Percentiles rank a stretch among this genome's conserved stretches.
Conservation (phyloP, 2,329 filamentous ascomycete genomes). For the Microsporum audouinii region DNA sequence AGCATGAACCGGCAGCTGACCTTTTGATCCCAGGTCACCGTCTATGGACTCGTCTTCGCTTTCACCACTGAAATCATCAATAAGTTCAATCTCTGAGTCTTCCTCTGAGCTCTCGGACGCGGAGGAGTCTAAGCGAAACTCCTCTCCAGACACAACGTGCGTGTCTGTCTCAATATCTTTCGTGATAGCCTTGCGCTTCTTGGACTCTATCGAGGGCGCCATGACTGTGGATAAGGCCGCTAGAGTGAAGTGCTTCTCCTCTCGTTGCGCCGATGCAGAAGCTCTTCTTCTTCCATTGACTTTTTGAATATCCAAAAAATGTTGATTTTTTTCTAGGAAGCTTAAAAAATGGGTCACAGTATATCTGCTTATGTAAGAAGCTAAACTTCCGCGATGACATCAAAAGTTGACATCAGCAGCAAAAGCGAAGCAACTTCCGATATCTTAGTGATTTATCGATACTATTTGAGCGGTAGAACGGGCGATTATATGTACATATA, state of each 20-base stretch:
- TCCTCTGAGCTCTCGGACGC: slow-evolving; percentile 33
- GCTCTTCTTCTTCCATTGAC: background rate
- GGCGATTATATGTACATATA: too few relatives aligned
- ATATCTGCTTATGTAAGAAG: background rate
- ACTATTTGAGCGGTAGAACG: too few relatives aligned
- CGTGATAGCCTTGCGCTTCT: slow-evolving; percentile 56
- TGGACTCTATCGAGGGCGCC: slow-evolving; percentile 31
- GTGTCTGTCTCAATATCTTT: slow-evolving; percentile 41
- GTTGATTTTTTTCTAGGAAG: background rate
- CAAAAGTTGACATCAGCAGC: background rate
- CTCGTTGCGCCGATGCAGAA: background rate
- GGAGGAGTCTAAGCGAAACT: slow-evolving; percentile 40
- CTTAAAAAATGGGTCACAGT: background rate
- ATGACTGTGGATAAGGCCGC: slow-evolving; percentile 15
- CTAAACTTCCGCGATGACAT: background rate
- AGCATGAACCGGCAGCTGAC: slow-evolving; percentile 30
- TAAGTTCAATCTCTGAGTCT: slow-evolving; percentile 43
- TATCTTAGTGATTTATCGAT: too few relatives aligned
- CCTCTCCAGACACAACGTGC: slow-evolving; percentile 46
- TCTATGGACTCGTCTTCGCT: slow-evolving; percentile 23
- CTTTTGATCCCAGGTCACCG: slow-evolving; percentile 16
- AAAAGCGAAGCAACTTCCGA: background rate
- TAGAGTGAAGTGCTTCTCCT: background rate
- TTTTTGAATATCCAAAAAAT: background rate
- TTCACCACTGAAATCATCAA: slow-evolving; percentile 42